Evolutionary conservation across 345 rosid species (phyloP).

Genomic region (Gynandropsis gynandra): DNA sequence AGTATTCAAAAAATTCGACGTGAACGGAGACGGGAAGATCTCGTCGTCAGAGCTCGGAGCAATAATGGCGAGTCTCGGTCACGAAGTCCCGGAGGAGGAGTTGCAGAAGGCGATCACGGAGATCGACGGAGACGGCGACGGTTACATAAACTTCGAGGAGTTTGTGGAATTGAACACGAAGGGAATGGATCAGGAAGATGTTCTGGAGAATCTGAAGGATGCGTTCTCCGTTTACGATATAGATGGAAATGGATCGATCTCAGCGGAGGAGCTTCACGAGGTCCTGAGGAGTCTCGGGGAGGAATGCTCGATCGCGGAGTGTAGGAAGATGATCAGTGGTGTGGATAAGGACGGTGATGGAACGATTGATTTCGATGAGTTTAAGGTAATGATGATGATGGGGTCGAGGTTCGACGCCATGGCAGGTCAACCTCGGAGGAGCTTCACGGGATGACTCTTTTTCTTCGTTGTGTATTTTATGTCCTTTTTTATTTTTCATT

Average conservation of each 20-base stretch:
- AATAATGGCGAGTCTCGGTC: conserved; percentile 67
- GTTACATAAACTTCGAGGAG: conserved; percentile 59
- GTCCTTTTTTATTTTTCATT: no score
- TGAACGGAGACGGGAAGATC: conserved; percentile 92
- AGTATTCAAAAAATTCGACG: conserved; percentile 78
- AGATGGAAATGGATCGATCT: conserved; percentile 77
- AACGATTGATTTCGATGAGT: conserved; percentile 81
- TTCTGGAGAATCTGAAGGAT: conserved; percentile 58
- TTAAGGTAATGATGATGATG: conserved; percentile 81
- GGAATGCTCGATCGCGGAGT: conserved; percentile 58
- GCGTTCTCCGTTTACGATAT: conserved; percentile 81
- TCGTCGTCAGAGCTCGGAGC: conserved; percentile 72
- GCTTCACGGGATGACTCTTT: no score
- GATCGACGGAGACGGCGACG: conserved; percentile 65
- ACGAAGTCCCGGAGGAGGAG: conserved; percentile 50
- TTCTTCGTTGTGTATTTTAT: no score
- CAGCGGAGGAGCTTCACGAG: conserved; percentile 72
- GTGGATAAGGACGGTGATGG: conserved; percentile 89
- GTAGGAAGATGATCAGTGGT: conserved; percentile 79
- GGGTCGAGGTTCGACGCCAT: conserved; percentile 39
- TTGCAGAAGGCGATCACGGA: conserved; percentile 44
- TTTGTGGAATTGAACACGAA: conserved; percentile 69
- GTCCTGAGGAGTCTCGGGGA: conserved; percentile 73
- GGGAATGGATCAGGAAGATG: conserved; percentile 59
- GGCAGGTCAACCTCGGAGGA: conserved; percentile 12